These are phyloP conservation scores for Backusella liffmaniae DNA, from an alignment of 192 early-diverging fungal species.

Conservation along the genomic window DNA sequence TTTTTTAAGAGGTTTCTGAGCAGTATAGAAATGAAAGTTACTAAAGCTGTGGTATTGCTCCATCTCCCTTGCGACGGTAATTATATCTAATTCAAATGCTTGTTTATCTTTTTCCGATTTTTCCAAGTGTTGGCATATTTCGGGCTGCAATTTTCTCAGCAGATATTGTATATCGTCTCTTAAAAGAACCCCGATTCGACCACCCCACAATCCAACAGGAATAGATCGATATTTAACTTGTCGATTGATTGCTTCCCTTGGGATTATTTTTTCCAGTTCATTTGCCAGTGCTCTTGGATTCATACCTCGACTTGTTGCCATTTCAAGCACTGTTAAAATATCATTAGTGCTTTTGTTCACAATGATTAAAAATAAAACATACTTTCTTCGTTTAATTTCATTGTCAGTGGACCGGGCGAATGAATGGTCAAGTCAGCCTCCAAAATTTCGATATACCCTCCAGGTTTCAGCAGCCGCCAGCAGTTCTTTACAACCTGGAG, in stretches of 20 bases:
- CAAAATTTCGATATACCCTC: slow-evolving; percentile 35
- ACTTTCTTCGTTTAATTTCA: slow-evolving; percentile 28
- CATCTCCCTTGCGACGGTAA: slow-evolving; percentile 8
- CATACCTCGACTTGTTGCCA: slow-evolving; percentile 15
- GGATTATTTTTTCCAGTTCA: slow-evolving; percentile 15
- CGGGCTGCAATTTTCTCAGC: slow-evolving; percentile 19
- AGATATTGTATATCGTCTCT: slow-evolving; percentile 29
- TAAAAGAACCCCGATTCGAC: slow-evolving; percentile 30
- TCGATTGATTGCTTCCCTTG: slow-evolving; percentile 11
- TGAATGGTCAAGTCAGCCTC: slow-evolving; percentile 32
- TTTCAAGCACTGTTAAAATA: slow-evolving; percentile 12
- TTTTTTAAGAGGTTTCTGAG: slow-evolving; percentile 15
- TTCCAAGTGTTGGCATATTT: slow-evolving; percentile 1
- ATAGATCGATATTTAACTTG: slow-evolving; percentile 32
- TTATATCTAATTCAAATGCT: background rate
- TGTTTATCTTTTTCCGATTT: background rate
- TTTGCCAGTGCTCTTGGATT: slow-evolving; percentile 17
- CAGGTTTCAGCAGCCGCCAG: slow-evolving; percentile 29
- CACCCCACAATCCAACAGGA: slow-evolving; percentile 38
- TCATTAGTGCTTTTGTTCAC: background rate
- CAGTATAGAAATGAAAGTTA: slow-evolving; percentile 25
- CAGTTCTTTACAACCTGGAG: slow-evolving; percentile 24
- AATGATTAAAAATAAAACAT: background rate
- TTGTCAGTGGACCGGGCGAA: slow-evolving; percentile 26
- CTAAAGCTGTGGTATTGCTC: slow-evolving; percentile 25